Base-by-base conservation (phyloP, 139 green algal species). In the Micractinium sp. region DNA sequence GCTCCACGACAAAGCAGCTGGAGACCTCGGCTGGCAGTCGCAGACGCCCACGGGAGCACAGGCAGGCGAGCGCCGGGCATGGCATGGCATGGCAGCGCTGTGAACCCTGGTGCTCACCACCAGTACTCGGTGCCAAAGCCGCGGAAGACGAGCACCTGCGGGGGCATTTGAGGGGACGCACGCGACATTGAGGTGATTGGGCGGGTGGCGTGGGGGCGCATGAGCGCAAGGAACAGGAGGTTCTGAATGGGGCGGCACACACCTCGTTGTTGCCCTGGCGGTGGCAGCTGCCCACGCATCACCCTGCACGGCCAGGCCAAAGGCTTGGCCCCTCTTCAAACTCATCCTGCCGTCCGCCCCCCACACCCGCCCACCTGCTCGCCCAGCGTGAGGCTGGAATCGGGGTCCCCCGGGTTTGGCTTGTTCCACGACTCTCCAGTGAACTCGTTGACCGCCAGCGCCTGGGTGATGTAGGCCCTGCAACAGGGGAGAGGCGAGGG, bases 381-480 rank as follows among this genome's bases (percentile, higher is more conserved):
- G n/a, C 89, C 89, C 82, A 91, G 84, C n/a, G 89, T 86, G 27
- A 78, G 53, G 4, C 36, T 36, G 20, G 20, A 60, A 36, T 5
- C 29, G 36, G 82, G 69, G 53, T 91, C 66, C 27, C 23, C 25
- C 33, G 79, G 53, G 79, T 90, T 87, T 33, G 86, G 74, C 31
- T 29, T 67, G 77, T 63, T 36, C 89, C 89, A 91, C 1, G 82
- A 89, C n/a, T 33, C 53, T 35, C 73, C 71, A 5, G 83, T 92
- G 74, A 92, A 91, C 88, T 90, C 87, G 80, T 90, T 90, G 66
- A 90, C 67, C 18, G 87, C 87, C 80, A 93, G 85, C 23, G 85
- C 85, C 71, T 93, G 90, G 53, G 92, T 93, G 87, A 93, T 86
- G 61, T 81, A 75, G 33, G 86, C 83, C 83, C 82, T 87, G 82